A percentile compares a stretch with the other conserved stretches of the same genome.
These are phyloP conservation scores for Teunomyces panamensis DNA, from an alignment of 805 yeast genomes.

Conservation along the genomic window DNA sequence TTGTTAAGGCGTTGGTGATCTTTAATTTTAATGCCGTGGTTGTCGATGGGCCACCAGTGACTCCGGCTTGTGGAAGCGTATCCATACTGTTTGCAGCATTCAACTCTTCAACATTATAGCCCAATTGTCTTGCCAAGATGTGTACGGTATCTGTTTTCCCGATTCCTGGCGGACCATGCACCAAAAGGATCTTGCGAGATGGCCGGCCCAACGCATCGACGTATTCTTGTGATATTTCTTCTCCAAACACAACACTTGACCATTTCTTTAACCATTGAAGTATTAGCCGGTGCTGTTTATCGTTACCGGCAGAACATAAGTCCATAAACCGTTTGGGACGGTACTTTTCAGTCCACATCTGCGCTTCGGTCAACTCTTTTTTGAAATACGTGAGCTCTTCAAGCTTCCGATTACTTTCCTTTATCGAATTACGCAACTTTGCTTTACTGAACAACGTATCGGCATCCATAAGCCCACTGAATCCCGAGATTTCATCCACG, in stretches of 20 bases:
- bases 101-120: conserved; percentile 76
- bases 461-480: conserved; percentile 10
- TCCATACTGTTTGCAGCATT: conserved; percentile 63
- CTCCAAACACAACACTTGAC: conserved; percentile 32
- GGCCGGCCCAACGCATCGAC: conserved; percentile 36
- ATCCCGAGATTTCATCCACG: neutral
- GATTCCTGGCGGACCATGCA: conserved; percentile 91
- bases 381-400: neutral
- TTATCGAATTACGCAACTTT: conserved; percentile 7
- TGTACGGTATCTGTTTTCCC: conserved; percentile 93
- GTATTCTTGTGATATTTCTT: conserved; percentile 9
- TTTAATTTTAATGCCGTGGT: conserved; percentile 32
- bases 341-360: conserved; percentile 41
- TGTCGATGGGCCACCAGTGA: conserved; percentile 15
- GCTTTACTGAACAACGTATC: conserved; percentile 12
- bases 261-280: conserved; percentile 42
- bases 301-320: conserved; percentile 45
- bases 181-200: conserved; percentile 57
- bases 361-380: conserved; percentile 3
- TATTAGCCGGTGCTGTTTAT: conserved; percentile 34
- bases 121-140: conserved; percentile 75
- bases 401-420: conserved; percentile 3
- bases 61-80: conserved; percentile 24
- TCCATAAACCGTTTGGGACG: conserved; percentile 33
- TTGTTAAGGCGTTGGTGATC: conserved; percentile 55